Evolutionary conservation across 495 filamentous ascomycete genomes (phyloP), one percentile per base, ranked within the genome.

Genomic region (Tricharina praecox): DNA sequence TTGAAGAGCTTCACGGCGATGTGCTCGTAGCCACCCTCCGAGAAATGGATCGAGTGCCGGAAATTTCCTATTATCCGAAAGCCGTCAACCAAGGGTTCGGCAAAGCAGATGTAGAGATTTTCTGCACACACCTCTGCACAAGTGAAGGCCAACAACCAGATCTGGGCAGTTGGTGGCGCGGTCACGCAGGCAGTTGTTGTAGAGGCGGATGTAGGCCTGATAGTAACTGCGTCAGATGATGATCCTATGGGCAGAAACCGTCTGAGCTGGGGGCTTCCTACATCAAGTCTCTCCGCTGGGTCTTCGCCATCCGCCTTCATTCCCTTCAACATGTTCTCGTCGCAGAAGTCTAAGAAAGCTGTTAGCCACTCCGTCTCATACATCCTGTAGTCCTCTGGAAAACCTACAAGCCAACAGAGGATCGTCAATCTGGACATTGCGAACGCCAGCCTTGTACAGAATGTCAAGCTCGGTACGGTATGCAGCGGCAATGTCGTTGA

Each of bases 1-100:
- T 76, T 68, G 70, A 90, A 90, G 11, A 90, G 71, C 67, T 81
- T 82, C 54, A 72, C 71, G 38, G 83, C 82, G 50, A 90, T 84
- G 45, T 73, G 68, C 63, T 87, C 82, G 63, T 87, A 90, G 18
- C 76, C 77, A 24, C 82, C 82, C 62, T 83, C 78, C 46, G 77
- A 75, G 64, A 90, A 87, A 66, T 84, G 77, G n/a, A 79, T 70
- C 32, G 73, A 74, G 46, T 76, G 73, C 55, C 82, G 75, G 63
- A 85, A 85, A 67, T 86, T 90, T 40, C 82, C 82, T 42, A 80
- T 74, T 16, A n/a, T n/a, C n/a, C n/a, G n/a, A n/a, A n/a, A n/a
- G n/a, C n/a, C n/a, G n/a, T n/a, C n/a, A n/a, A n/a, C n/a, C n/a
- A n/a, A n/a, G n/a, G n/a, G n/a, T n/a, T n/a, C n/a, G n/a, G n/a